These are phyloP conservation scores for Ganoderma leucocontextum DNA, from an alignment of 1,284 basidiomycete species.

Conservation along the genomic window DNA sequence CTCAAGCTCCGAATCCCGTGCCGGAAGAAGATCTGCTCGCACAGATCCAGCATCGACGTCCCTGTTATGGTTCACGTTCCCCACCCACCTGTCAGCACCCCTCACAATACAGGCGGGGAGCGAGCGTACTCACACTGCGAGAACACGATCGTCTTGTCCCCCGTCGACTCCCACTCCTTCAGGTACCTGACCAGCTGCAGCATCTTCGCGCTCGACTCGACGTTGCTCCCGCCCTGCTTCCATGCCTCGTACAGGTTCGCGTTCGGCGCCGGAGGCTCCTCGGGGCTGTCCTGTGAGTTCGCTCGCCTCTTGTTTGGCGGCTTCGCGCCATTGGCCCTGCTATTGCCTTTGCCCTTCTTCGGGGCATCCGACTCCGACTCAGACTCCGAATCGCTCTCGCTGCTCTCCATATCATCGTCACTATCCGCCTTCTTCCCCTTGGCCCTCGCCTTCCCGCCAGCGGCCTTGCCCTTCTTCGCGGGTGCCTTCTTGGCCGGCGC, in stretches of 20 bases:
- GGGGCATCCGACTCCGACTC: conserved; percentile 6
- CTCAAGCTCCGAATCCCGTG: conserved; percentile 66
- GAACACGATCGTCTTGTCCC: conserved; percentile 75
- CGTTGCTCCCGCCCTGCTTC: conserved; percentile 61
- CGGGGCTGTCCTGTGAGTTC: conserved; percentile 8
- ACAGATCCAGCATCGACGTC: conserved; percentile 75
- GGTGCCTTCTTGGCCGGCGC: conserved; percentile 5
- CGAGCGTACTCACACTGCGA: conserved; percentile 63
- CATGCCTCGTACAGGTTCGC: conserved; percentile 57
- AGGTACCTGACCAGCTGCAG: conserved; percentile 58
- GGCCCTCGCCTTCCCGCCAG: background rate
- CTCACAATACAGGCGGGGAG: background rate
- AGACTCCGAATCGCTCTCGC: conserved; percentile 8
- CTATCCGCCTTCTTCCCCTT: background rate
- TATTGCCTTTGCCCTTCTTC: conserved; percentile 11
- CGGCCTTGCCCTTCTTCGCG: conserved; percentile 13
- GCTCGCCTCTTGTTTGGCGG: background rate
- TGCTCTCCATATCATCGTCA: conserved; percentile 9
- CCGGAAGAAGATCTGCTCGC: conserved; percentile 63
- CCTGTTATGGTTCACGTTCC: conserved; percentile 46
- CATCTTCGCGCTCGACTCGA: conserved; percentile 78
- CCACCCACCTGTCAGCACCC: conserved; percentile 55
- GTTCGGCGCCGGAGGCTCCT: conserved; percentile 42
- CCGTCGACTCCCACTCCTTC: conserved; percentile 64
- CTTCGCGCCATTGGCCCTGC: conserved; percentile 19